Base-by-base conservation (phyloP, 2,329 filamentous ascomycete species). In the Arthrobotrys conoides region DNA sequence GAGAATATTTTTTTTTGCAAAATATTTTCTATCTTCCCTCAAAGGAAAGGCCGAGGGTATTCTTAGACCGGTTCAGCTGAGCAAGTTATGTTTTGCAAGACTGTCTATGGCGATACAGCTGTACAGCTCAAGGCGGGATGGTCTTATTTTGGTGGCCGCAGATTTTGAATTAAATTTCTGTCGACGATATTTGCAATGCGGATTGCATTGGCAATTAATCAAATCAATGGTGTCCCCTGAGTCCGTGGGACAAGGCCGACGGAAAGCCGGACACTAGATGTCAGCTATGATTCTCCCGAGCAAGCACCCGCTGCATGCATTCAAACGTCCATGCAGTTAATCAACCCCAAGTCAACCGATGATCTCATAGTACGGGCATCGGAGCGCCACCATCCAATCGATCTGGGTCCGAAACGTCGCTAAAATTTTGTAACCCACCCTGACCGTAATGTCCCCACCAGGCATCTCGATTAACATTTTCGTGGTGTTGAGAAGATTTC, bases 351-450 rank as follows among this genome's bases (percentile, higher is more conserved):
- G 48, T 33, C 22, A 48, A 41, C 18, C 63, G 27, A 68, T 72
- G 75, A 78, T 78, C 63, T 78, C 75, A 78, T 78, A 61, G 51
- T 66, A 44, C 49, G 59, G 49, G 20, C 51, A 63, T 69, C 44
- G 49, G 38, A 36, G 53, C 44, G 64, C 33, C 53, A 75, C 18
- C 36, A 27, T 61, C 71, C 71, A 75, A 75, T 68, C 71, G 64
- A 51, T 67, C 33, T 61, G 33, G 20, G 63, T 75, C 55, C 64
- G 71, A 75, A 75, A 75, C 71, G 41, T 69, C 55, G 63, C 68
- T 72, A 78, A 71, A 70, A 68, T 78, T 64, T 78, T 72, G 72
- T 55, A 71, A 71, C 72, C 72, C 72, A 66, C 72, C 66, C 51
- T 61, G 49, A 71, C 66, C 67, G 8, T 48, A 75, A 75, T 69